These are phyloP conservation scores for Malassezia dermatis DNA, from an alignment of 1,284 basidiomycete species.

Conservation along the genomic window DNA sequence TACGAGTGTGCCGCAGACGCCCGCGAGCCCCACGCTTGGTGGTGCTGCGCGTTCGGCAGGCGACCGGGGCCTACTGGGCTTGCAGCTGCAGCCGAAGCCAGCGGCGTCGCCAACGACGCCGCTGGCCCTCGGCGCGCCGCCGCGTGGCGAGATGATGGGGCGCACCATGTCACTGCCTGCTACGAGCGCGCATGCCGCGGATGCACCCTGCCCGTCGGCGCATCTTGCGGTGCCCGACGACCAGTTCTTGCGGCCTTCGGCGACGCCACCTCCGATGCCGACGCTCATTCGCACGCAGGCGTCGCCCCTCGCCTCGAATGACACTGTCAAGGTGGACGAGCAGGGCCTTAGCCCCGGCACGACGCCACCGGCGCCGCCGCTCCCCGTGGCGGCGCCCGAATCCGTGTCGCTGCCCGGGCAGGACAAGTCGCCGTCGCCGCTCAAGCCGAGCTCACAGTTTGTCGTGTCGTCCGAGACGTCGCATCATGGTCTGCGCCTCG, in stretches of 20 bases:
- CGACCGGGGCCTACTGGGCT: conserved; percentile 5
- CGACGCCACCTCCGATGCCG: conserved; percentile 14
- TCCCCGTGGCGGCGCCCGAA: not conserved
- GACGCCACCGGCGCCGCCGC: not conserved
- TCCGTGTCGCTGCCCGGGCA: not conserved
- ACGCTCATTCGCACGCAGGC: conserved; percentile 29
- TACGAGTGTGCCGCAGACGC: not conserved
- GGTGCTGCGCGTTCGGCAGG: not conserved
- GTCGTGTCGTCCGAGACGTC: not conserved
- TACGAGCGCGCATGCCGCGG: not conserved
- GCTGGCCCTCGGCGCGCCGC: conserved; percentile 3
- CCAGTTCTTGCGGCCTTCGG: not conserved
- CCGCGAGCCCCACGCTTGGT: not conserved
- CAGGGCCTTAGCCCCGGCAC: not conserved
- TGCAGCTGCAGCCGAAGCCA: conserved; percentile 8
- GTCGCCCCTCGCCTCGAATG: conserved; percentile 15
- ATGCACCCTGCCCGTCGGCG: not conserved
- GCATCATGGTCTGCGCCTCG: not conserved
- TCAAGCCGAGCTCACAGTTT: not conserved
- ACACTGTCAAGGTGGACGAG: not conserved
- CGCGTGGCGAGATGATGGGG: not conserved
- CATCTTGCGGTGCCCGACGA: not conserved
- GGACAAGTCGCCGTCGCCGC: not conserved
- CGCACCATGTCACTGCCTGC: not conserved
- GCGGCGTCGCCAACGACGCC: not conserved